phyloP scores from a whole-genome alignment of 2,329 filamentous ascomycete genomes.

The Pseudocercospora eumusae region DNA sequence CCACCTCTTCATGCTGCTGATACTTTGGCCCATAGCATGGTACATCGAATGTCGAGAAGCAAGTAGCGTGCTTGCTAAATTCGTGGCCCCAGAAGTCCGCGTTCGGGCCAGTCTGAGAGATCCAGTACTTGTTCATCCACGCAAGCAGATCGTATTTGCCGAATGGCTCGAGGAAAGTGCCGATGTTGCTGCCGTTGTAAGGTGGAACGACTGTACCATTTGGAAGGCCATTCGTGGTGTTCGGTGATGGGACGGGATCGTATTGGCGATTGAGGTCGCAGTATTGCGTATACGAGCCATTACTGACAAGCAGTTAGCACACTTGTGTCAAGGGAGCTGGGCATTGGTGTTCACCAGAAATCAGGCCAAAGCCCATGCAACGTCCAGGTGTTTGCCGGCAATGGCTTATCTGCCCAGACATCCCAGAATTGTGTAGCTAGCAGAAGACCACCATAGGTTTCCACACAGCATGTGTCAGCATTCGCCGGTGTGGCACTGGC shows the following conservation, averaged over 20 bases:
- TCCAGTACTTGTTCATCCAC: slow-evolving; percentile 69
- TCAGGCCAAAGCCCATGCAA: slow-evolving; percentile 63
- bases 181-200: slow-evolving; percentile 61
- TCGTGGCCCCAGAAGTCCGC: slow-evolving; percentile 59
- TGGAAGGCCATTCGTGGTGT: slow-evolving; percentile 61
- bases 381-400: slow-evolving; percentile 60
- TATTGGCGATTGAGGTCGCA: slow-evolving; percentile 67
- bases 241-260: slow-evolving; percentile 59
- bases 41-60: slow-evolving; percentile 65
- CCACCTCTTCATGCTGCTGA: slow-evolving; percentile 58
- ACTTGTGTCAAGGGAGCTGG: background rate
- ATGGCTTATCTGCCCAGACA: slow-evolving; percentile 63
- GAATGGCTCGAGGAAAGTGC: slow-evolving; percentile 60
- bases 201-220: slow-evolving; percentile 56
- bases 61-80: slow-evolving; percentile 49
- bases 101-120: slow-evolving; percentile 59
- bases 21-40: slow-evolving; percentile 65
- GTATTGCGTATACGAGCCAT: slow-evolving; percentile 65
- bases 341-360: slow-evolving; percentile 42
- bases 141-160: slow-evolving; percentile 61
- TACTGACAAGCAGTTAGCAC: slow-evolving; percentile 23
- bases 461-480: slow-evolving; percentile 64
- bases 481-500: slow-evolving; percentile 42
- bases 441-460: slow-evolving; percentile 65
- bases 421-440: slow-evolving; percentile 66